Evolutionary conservation across 2,329 filamentous ascomycete species (phyloP).

Genomic region (Neonectria magnoliae): DNA sequence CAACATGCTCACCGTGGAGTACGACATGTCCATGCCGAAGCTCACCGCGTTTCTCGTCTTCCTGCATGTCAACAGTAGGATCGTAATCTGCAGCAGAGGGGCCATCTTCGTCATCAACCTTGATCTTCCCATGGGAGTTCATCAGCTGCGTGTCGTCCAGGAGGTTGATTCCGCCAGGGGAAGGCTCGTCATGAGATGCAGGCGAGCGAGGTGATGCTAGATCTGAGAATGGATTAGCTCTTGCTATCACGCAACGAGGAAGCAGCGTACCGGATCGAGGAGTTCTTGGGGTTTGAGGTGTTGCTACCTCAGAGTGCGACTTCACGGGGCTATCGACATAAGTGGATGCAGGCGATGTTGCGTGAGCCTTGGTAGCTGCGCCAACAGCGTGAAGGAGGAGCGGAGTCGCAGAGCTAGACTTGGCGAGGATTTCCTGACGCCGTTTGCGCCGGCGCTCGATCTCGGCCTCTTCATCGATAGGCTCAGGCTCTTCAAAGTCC

Average conservation of each 20-base stretch:
- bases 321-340: conserved; percentile 54
- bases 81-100: conserved; percentile 95
- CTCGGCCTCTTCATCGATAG: conserved; percentile 82
- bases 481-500: conserved; percentile 64
- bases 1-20: conserved; percentile 57
- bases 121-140: conserved; percentile 63
- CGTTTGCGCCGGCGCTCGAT: conserved; percentile 87
- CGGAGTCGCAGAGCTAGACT: conserved; percentile 78
- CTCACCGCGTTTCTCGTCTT: conserved; percentile 79
- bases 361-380: conserved; percentile 64
- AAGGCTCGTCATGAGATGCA: conserved; percentile 61
- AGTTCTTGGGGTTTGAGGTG: conserved; percentile 58
- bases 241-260: not conserved
- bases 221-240: conserved; percentile 45
- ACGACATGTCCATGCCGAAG: conserved; percentile 67
- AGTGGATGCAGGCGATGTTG: conserved; percentile 64
- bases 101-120: conserved; percentile 67
- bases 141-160: conserved; percentile 74
- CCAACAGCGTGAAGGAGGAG: conserved; percentile 80
- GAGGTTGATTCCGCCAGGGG: conserved; percentile 70
- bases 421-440: conserved; percentile 86
- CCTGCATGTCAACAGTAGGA: conserved; percentile 86
- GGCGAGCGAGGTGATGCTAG: conserved; percentile 55
- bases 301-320: conserved; percentile 46
- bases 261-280: conserved; percentile 58